These are phyloP conservation scores for Hansfordia pulvinata DNA, from an alignment of 2,329 filamentous ascomycete genomes.

Conservation along the genomic window DNA sequence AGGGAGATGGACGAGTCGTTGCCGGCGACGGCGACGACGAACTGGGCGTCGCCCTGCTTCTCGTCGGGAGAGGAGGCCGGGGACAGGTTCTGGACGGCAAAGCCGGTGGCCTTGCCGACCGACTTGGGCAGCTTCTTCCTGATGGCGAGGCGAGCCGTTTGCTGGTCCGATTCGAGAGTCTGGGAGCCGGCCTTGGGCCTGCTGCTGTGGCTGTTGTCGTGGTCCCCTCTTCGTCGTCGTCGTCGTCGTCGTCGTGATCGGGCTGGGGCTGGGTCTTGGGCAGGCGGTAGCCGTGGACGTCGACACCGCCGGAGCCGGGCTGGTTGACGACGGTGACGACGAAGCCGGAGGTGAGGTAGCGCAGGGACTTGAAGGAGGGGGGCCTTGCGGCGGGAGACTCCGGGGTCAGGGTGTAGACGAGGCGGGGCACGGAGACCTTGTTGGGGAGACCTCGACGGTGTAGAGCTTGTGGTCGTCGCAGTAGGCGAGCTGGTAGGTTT, in stretches of 20 bases:
- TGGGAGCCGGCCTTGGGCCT: constrained; percentile 2
- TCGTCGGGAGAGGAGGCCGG: constrained; percentile 34
- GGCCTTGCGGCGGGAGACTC: constrained; percentile 27
- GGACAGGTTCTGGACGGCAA: constrained; percentile 62
- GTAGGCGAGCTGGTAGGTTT: constrained; percentile 61
- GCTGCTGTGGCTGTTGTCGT: too few species aligned
- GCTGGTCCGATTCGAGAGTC: constrained; percentile 13
- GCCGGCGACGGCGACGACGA: constrained; percentile 66
- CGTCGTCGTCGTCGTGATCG: constrained; percentile 9
- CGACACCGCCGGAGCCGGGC: constrained; percentile 41
- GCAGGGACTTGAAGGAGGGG: constrained; percentile 42
- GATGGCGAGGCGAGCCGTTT: constrained; percentile 34
- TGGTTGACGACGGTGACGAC: constrained; percentile 44
- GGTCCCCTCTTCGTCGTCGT: too few species aligned
- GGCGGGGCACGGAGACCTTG: constrained; percentile 29
- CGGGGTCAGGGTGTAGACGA: constrained; percentile 42
- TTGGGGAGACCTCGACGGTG: constrained; percentile 36
- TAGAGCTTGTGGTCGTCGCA: constrained; percentile 67
- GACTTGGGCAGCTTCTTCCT: constrained; percentile 46
- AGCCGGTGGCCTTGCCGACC: constrained; percentile 61
- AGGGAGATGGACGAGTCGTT: constrained; percentile 69
- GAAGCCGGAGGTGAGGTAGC: constrained; percentile 44
- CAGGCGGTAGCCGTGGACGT: constrained; percentile 42
- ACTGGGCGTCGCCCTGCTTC: constrained; percentile 53
- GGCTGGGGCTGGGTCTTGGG: too few species aligned